Conservation (phyloP, 1,139 yeast genomes). For the Nakaseomyces delphensis region DNA sequence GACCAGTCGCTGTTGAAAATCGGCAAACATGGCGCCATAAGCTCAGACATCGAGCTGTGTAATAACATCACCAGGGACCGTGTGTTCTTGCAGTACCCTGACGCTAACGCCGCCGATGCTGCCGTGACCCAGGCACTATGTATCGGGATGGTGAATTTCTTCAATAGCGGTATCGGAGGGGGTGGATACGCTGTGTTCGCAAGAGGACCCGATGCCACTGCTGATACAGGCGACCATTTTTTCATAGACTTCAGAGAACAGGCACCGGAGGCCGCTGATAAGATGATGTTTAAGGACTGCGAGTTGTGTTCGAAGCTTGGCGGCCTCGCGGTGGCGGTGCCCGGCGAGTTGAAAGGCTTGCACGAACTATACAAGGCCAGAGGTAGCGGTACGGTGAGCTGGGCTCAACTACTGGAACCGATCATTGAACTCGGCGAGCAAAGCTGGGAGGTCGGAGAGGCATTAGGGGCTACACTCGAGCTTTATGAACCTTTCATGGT, state of each 20-base stretch:
- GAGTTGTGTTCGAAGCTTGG: constrained; percentile 54
- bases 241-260: constrained; percentile 84
- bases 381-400: constrained; percentile 61
- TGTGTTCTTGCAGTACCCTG: constrained; percentile 37
- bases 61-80: constrained; percentile 53
- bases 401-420: constrained; percentile 72
- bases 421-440: constrained; percentile 56
- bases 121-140: constrained; percentile 85
- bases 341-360: constrained; percentile 83
- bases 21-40: constrained; percentile 55
- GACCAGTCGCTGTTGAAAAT: constrained; percentile 31
- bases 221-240: constrained; percentile 34
- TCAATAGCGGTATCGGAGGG: constrained; percentile 89
- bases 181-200: constrained; percentile 68
- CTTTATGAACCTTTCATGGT: constrained; percentile 33
- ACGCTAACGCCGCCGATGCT: constrained; percentile 78
- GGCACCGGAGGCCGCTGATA: constrained; percentile 60
- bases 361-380: constrained; percentile 50
- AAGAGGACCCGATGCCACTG: constrained; percentile 9
- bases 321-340: constrained; percentile 77
- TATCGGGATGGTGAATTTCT: constrained; percentile 74
- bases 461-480: constrained; percentile 40
- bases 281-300: constrained; percentile 55
- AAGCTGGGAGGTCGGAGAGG: constrained; percentile 56
- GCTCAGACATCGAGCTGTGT: constrained; percentile 66